Evolutionary conservation across 108 stramenopile genomes (phyloP).

Genomic region (Cyclotella atomus): DNA sequence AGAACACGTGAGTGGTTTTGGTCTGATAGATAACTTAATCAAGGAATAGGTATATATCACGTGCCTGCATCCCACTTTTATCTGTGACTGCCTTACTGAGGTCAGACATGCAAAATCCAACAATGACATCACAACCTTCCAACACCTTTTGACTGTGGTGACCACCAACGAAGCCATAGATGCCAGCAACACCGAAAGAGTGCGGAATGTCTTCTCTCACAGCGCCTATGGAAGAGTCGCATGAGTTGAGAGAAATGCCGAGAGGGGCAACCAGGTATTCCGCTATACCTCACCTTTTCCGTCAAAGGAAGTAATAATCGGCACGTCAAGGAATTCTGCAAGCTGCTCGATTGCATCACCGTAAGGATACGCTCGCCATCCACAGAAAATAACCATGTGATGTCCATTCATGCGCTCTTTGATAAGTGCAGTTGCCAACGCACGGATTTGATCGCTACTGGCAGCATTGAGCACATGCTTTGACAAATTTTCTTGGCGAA

Average conservation of each 20-base stretch:
- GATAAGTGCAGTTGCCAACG: constrained; percentile 28
- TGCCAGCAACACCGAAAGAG: constrained; percentile 52
- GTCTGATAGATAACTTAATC: background rate
- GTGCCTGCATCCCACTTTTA: constrained; percentile 44
- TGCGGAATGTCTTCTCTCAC: constrained; percentile 46
- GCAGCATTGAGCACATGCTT: constrained; percentile 13
- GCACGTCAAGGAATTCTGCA: constrained; percentile 44
- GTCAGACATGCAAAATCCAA: constrained; percentile 49
- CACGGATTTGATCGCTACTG: constrained; percentile 6
- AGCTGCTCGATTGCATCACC: constrained; percentile 23
- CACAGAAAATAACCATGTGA: constrained; percentile 33
- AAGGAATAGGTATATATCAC: constrained; percentile 1
- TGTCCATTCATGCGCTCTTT: constrained; percentile 17
- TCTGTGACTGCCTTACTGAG: constrained; percentile 44
- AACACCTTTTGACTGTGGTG: constrained; percentile 29
- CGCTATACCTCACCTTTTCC: constrained; percentile 48
- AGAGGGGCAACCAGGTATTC: background rate
- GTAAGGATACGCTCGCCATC: constrained; percentile 19
- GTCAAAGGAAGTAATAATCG: constrained; percentile 48
- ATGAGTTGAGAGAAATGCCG: background rate
- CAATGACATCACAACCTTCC: constrained; percentile 34
- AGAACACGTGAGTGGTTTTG: background rate
- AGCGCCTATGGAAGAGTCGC: background rate
- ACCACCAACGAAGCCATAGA: constrained; percentile 58
- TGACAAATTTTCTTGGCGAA: constrained; percentile 27